Conservation (phyloP, 495 filamentous ascomycete genomes). For the Hypomontagnella monticulosa region DNA sequence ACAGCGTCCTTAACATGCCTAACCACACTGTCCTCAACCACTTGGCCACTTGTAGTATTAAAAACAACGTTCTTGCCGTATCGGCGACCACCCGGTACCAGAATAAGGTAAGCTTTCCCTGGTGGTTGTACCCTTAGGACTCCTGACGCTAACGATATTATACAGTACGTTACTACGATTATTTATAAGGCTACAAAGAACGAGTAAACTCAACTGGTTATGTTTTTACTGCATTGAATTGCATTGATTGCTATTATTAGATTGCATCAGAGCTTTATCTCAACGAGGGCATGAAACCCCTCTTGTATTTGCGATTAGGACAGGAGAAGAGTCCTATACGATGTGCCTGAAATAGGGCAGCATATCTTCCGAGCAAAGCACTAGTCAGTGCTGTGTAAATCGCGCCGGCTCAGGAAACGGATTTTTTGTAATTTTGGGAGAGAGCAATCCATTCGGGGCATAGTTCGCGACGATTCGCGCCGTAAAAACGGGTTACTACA, state of each 20-base stretch:
- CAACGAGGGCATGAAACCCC: neutral
- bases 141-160: conserved; percentile 26
- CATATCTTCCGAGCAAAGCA: conserved; percentile 1
- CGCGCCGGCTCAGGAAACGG: neutral
- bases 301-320: conserved; percentile 7
- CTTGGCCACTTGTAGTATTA: conserved; percentile 98
- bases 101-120: conserved; percentile 76
- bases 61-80: conserved; percentile 93
- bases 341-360: conserved; percentile 1
- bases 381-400: conserved; percentile 9
- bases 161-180: conserved; percentile 94
- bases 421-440: neutral
- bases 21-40: conserved; percentile 98
- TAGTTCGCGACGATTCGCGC: conserved; percentile 10
- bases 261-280: conserved; percentile 1
- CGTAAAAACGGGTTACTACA: conserved; percentile 12
- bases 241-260: conserved; percentile 14
- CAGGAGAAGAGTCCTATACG: neutral
- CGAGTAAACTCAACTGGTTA: conserved; percentile 8
- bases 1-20: conserved; percentile 92
- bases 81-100: conserved; percentile 97
- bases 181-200: conserved; percentile 88
- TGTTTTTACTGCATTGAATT: neutral
- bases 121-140: conserved; percentile 36
- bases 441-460: neutral